Evolutionary conservation across 2,329 filamentous ascomycete genomes (phyloP), one percentile per base, ranked within the genome.

Genomic region (Clonostachys sp.): DNA sequence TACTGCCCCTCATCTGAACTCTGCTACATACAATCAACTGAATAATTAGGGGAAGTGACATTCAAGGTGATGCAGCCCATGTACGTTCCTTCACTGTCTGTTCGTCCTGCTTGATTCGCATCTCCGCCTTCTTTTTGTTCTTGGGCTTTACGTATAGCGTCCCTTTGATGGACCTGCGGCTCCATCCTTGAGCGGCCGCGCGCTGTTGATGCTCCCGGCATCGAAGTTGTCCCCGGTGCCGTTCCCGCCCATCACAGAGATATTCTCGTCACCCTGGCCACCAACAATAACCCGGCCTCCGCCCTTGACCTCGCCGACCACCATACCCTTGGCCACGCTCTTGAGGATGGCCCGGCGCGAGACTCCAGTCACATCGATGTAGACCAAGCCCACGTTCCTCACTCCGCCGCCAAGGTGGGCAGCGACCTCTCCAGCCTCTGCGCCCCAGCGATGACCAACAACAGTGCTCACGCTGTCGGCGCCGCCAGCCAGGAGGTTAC

Each of bases 311-410:
- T 83, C 84, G 35, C 89, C 89, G 6, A 95, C 84, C 1, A 95
- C 85, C 94, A 99, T 97, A 39, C 94, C 91, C 73, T 95, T 96
- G 17, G 91, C 94, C 2, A 97, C 94, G 40, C 87, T 89, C 74
- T 96, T 99, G 62, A 99, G 80, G 41, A 99, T 83, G 0, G 94
- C 94, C 51, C 85, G 83, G 40, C 94, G 79, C 47, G 89, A 95
- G 2, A 99, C 94, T 35, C 94, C 94, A 0, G 91, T 87, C 2
- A 95, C 92, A 58, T 99, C 94, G 51, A 99, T 96, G 63, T 99
- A 99, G 34, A 99, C 94, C 30, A 99, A 76, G 6, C 91, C 94
- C 8, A 97, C 94, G 55, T 97, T 99, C 76, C 94, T 96, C 59
- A 96, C 84, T 20, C 91, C 92, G 6, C 89, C 86, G 1, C 90